Evolutionary conservation across 73 alveolate species (phyloP).

Genomic region (Stentor roeselii): DNA sequence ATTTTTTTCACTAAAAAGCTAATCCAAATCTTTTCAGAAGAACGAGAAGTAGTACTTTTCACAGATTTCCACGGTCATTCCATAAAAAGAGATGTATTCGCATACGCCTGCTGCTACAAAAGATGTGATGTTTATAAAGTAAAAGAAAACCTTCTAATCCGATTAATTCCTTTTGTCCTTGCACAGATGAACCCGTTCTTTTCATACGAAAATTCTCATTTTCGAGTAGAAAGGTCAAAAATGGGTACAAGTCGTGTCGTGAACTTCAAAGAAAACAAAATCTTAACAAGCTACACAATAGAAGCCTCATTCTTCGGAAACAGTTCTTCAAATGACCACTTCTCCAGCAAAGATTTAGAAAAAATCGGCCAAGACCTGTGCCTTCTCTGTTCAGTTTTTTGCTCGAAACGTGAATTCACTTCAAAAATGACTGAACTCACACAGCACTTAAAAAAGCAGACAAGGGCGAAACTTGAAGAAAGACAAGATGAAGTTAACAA

Average conservation of each 20-base stretch:
- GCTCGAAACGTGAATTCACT: no score
- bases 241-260: conserved; percentile 92
- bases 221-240: conserved; percentile 80
- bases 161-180: conserved; percentile 1
- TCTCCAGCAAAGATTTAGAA: background rate
- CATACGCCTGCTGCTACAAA: conserved; percentile 75
- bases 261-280: conserved; percentile 81
- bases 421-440: no score
- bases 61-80: conserved; percentile 91
- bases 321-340: background rate
- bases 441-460: no score
- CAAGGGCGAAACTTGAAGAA: no score
- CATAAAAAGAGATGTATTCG: conserved; percentile 60
- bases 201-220: conserved; percentile 83
- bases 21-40: conserved; percentile 31
- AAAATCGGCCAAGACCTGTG: background rate
- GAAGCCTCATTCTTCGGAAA: conserved; percentile 97
- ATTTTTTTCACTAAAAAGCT: conserved; percentile 52
- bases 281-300: conserved; percentile 79
- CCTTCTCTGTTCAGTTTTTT: no score
- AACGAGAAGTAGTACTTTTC: conserved; percentile 43
- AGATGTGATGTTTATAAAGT: conserved; percentile 53
- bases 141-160: background rate
- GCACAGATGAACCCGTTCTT: conserved; percentile 48
- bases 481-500: no score